Evolutionary conservation across 441 rosid species (phyloP), one percentile per base, ranked within the genome.

Genomic region (Macaranga tanarius): DNA sequence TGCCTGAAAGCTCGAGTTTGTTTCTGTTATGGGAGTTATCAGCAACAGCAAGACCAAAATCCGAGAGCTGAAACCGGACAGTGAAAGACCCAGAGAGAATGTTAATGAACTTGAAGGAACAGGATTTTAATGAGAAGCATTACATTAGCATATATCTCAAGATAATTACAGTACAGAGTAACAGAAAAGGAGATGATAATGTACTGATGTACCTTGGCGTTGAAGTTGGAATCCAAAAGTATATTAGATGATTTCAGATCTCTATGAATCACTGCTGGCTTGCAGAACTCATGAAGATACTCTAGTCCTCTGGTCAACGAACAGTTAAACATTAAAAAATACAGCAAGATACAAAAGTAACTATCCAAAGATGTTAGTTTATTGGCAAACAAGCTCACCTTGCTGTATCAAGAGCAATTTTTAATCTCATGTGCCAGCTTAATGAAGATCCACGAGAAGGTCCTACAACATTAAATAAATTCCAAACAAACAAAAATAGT

Each of bases 171-270:
- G 48, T 51, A 58, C 22, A 55, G 2, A 20, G 65, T 66, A 26
- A 65, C 0, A 19, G 8, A 47, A 57, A 40, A 51, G 11, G 22
- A 28, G 19, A 59, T 56, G 58, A 38, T 52, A 22, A 31, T 73
- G 64, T 28, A n/a, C 55, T 60, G 22, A 52, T 52, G 75, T 82
- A 92, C 98, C 98, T 94, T 94, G 48, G 98, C 98, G 67, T 89
- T 88, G 86, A 88, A 94, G 76, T 84, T 85, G 75, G 88, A 82
- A 77, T 92, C 98, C 79, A 94, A 76, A 61, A 94, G 89, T 67
- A 94, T 89, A 80, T 94, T 94, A 73, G 99, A 91, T 3, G 99
- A 88, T 88, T 94, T 94, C 86, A 94, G 89, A 88, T 94, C 99
- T 76, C 99, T 89, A 84, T 94, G 99, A 69, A 94, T 92, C 84